Percentiles rank a stretch among this genome's conserved stretches.
phyloP scores from a whole-genome alignment of 78 protist genomes.

The Dictyostelium capitatum region DNA sequence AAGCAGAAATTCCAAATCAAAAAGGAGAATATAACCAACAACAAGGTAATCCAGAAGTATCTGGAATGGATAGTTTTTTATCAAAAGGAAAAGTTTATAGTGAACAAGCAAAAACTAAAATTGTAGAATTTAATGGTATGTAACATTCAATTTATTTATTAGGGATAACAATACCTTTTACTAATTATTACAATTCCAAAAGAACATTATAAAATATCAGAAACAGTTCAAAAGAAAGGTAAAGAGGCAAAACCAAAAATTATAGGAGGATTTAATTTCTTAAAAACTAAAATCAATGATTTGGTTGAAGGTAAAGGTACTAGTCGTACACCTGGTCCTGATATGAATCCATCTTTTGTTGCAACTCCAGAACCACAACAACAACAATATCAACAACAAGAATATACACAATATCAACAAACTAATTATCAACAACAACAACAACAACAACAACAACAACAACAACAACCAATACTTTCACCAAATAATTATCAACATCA shows the following conservation, averaged over 20 bases:
- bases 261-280: neutral
- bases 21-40: neutral
- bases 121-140: neutral
- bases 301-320: slow-evolving; percentile 4
- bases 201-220: slow-evolving; percentile 1
- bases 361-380: neutral
- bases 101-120: neutral
- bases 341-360: neutral
- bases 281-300: slow-evolving; percentile 9
- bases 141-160: neutral
- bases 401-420: neutral
- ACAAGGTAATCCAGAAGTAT: neutral
- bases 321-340: neutral
- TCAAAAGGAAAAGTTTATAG: neutral
- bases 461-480: neutral
- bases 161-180: too few species aligned
- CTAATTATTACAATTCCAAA: neutral
- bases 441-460: neutral
- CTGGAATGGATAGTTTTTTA: neutral
- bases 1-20: neutral
- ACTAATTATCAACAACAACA: neutral
- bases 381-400: neutral
- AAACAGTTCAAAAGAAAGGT: neutral
- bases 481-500: neutral
- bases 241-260: slow-evolving; percentile 4